Conservation (phyloP, 371 early-diverging fungal genomes). For the Dipsacomyces acuminosporus region DNA sequence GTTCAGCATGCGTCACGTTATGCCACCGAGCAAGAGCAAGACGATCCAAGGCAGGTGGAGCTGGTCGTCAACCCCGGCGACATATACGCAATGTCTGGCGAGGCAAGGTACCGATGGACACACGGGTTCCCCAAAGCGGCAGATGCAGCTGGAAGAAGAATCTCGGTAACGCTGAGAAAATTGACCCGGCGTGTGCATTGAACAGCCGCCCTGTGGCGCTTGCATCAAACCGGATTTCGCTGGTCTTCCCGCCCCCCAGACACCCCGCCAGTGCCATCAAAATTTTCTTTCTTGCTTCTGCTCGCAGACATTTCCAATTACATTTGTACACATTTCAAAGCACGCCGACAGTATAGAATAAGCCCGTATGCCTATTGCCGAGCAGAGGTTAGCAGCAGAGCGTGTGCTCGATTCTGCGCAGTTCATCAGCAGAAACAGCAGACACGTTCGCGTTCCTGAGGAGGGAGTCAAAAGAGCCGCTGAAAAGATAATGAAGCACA, state of each 20-base stretch:
- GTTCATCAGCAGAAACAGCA: slow-evolving; percentile 51
- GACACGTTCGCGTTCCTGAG: slow-evolving; percentile 58
- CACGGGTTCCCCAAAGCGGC: slow-evolving; percentile 23
- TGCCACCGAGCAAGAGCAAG: slow-evolving; percentile 5
- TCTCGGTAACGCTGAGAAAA: slow-evolving; percentile 38
- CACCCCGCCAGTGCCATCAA: neutral
- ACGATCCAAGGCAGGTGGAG: neutral
- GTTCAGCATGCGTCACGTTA: slow-evolving; percentile 9
- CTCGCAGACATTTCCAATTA: neutral
- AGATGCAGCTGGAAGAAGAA: slow-evolving; percentile 8
- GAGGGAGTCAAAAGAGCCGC: slow-evolving; percentile 58
- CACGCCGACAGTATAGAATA: too few relatives aligned
- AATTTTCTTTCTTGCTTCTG: neutral
- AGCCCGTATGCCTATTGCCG: slow-evolving; percentile 31
- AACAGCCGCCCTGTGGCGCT: too few relatives aligned
- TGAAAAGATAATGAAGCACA: slow-evolving; percentile 56
- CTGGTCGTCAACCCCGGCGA: slow-evolving; percentile 21
- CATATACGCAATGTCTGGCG: slow-evolving; percentile 31
- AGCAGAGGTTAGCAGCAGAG: neutral
- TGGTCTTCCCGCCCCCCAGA: neutral
- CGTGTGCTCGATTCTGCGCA: slow-evolving; percentile 33
- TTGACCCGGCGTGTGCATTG: neutral
- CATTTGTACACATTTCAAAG: too few relatives aligned
- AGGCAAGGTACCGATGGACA: slow-evolving; percentile 38
- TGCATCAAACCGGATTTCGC: neutral